Conservation (phyloP, 1,284 basidiomycete species). For the Coriolopsis trogii region DNA sequence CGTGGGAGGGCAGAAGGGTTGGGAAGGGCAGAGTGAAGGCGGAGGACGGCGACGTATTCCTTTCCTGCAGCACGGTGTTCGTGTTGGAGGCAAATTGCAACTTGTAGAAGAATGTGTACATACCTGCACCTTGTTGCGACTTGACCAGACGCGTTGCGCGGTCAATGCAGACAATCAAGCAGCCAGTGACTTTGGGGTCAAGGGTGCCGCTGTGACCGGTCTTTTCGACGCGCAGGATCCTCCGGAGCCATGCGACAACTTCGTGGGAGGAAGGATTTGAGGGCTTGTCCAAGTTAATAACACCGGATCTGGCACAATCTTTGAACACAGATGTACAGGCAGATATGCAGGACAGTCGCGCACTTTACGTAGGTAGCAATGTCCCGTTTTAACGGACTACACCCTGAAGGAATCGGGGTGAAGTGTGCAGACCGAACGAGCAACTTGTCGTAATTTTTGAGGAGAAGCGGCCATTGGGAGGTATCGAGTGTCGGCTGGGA, state of each 20-base stretch:
- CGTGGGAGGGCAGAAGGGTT: slow-evolving; percentile 88
- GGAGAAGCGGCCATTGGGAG: slow-evolving; percentile 95
- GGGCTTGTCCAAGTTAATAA: slow-evolving; percentile 99
- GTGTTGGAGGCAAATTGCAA: not conserved
- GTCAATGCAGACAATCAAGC: slow-evolving; percentile 98
- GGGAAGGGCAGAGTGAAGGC: slow-evolving; percentile 84
- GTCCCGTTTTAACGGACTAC: slow-evolving; percentile 93
- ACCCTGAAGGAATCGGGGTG: slow-evolving; percentile 93
- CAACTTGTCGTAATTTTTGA: slow-evolving; percentile 99
- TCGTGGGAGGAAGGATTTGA: slow-evolving; percentile 99
- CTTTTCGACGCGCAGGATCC: slow-evolving; percentile 96
- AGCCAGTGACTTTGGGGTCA: slow-evolving; percentile 99
- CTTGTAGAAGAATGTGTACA: slow-evolving; percentile 30
- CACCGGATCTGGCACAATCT: slow-evolving; percentile 73
- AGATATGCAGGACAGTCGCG: slow-evolving; percentile 16
- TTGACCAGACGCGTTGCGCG: slow-evolving; percentile 99
- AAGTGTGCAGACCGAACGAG: slow-evolving; percentile 96
- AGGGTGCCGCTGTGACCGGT: slow-evolving; percentile 98
- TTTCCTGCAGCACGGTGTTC: slow-evolving; percentile 64
- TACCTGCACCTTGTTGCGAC: slow-evolving; percentile 94
- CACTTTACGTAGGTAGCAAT: slow-evolving; percentile 90
- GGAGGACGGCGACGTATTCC: slow-evolving; percentile 97
- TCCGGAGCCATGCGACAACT: slow-evolving; percentile 98
- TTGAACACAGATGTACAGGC: not conserved
- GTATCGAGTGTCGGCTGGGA: slow-evolving; percentile 85